These are phyloP conservation scores for Calcarisporium arbuscula DNA, from an alignment of 2,329 filamentous ascomycete genomes.

Conservation along the genomic window DNA sequence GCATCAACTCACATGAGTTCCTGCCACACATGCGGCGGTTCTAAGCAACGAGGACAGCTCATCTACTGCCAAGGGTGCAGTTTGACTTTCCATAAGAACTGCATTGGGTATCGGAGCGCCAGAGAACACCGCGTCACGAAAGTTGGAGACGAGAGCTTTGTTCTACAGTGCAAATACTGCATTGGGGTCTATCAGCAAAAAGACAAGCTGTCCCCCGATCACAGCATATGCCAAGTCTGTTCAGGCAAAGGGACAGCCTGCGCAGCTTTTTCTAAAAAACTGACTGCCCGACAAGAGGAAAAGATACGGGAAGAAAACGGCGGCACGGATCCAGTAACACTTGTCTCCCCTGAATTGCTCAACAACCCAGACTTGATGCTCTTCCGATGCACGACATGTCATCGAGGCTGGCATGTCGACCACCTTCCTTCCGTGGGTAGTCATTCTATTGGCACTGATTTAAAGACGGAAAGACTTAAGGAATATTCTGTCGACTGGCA, in stretches of 20 bases:
- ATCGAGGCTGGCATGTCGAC: constrained; percentile 74
- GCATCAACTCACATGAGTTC: constrained; percentile 58
- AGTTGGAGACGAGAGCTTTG: constrained; percentile 66
- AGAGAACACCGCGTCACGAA: constrained; percentile 92
- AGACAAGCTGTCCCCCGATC: constrained; percentile 61
- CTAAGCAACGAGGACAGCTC: constrained; percentile 53
- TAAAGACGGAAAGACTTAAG: constrained; percentile 48
- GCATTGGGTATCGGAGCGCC: constrained; percentile 64
- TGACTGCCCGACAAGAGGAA: constrained; percentile 75
- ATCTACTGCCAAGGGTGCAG: constrained; percentile 91
- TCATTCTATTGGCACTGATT: constrained; percentile 25
- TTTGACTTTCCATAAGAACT: constrained; percentile 73
- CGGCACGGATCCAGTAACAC: constrained; percentile 68
- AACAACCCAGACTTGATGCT: constrained; percentile 73
- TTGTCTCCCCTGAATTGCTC: constrained; percentile 55
- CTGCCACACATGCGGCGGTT: constrained; percentile 63
- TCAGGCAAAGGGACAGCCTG: constrained; percentile 61
- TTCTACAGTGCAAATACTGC: constrained; percentile 86
- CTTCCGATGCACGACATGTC: constrained; percentile 76
- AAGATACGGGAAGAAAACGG: constrained; percentile 71
- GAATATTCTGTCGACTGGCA: constrained; percentile 72
- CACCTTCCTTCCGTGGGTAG: constrained; percentile 58
- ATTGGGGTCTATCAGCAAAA: constrained; percentile 63
- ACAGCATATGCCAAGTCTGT: constrained; percentile 68
- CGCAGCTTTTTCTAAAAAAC: constrained; percentile 63